These are phyloP conservation scores for Jimgerdemannia lactiflua DNA, from an alignment of 192 early-diverging fungal species.

Conservation along the genomic window DNA sequence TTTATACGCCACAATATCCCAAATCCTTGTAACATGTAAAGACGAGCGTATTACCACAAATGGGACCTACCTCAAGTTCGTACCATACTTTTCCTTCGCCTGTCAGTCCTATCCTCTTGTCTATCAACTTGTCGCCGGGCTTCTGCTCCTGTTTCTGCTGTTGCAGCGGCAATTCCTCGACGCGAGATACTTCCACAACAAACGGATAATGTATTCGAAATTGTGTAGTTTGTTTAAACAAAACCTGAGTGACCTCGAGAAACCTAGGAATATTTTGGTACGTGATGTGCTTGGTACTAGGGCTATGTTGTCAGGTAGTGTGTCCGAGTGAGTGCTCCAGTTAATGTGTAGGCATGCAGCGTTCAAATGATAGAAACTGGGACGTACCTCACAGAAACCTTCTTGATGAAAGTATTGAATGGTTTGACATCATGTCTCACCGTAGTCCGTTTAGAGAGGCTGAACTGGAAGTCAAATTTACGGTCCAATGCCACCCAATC, in stretches of 20 bases:
- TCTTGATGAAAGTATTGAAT: conserved; percentile 40
- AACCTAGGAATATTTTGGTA: conserved; percentile 36
- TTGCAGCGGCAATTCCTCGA: conserved; percentile 23
- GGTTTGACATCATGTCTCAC: conserved; percentile 36
- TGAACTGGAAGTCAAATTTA: conserved; percentile 36
- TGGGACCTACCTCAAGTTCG: conserved; percentile 27
- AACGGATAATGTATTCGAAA: conserved; percentile 39
- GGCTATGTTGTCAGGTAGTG: not conserved
- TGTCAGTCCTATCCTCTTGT: conserved; percentile 24
- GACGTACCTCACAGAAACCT: conserved; percentile 26
- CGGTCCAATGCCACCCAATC: conserved; percentile 34
- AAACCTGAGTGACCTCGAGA: conserved; percentile 27
- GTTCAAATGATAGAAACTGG: no score
- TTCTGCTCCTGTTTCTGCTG: conserved; percentile 6
- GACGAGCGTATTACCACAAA: no score
- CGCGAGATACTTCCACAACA: conserved; percentile 32
- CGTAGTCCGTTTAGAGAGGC: conserved; percentile 13
- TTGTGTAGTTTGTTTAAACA: conserved; percentile 21
- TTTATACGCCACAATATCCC: no score
- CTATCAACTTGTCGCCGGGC: not conserved
- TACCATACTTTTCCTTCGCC: conserved; percentile 27
- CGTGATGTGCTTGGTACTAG: conserved; percentile 14
- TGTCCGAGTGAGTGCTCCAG: no score
- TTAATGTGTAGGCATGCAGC: no score
- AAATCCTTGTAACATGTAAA: no score